Evolutionary conservation across 2,329 filamentous ascomycete species (phyloP).

Genomic region (Aureobasidium mangrovei): DNA sequence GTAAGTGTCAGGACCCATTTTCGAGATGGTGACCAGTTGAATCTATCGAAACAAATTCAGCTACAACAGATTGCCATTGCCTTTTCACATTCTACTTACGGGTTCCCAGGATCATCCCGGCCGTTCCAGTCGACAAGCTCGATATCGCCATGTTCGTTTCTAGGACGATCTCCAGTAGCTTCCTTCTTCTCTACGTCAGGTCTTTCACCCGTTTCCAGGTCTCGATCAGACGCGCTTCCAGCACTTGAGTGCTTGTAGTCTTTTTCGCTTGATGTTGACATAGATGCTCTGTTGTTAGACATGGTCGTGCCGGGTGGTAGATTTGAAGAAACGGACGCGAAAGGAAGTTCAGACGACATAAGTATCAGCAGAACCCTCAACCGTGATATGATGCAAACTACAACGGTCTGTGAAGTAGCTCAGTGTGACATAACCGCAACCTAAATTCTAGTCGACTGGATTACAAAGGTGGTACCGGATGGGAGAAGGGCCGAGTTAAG

Average conservation of each 20-base stretch:
- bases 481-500: not conserved
- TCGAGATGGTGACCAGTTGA: slow-evolving; percentile 22
- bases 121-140: slow-evolving; percentile 19
- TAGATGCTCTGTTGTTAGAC: not conserved
- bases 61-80: too few species aligned
- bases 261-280: not conserved
- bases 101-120: slow-evolving; percentile 20
- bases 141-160: slow-evolving; percentile 6
- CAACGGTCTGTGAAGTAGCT: not conserved
- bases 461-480: not conserved
- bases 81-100: not conserved
- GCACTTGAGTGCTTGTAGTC: not conserved
- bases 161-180: not conserved
- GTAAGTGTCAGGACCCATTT: slow-evolving; percentile 26
- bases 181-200: not conserved
- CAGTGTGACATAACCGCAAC: not conserved
- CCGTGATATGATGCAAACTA: not conserved
- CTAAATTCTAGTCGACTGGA: not conserved
- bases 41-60: slow-evolving; percentile 1
- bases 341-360: not conserved
- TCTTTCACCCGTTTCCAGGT: not conserved
- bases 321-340: not conserved
- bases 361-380: not conserved
- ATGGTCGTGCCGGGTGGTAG: not conserved
- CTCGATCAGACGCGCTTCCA: not conserved